Base-by-base conservation (phyloP, 371 early-diverging fungal genomes). In the Syncephalastrum contaminatum region DNA sequence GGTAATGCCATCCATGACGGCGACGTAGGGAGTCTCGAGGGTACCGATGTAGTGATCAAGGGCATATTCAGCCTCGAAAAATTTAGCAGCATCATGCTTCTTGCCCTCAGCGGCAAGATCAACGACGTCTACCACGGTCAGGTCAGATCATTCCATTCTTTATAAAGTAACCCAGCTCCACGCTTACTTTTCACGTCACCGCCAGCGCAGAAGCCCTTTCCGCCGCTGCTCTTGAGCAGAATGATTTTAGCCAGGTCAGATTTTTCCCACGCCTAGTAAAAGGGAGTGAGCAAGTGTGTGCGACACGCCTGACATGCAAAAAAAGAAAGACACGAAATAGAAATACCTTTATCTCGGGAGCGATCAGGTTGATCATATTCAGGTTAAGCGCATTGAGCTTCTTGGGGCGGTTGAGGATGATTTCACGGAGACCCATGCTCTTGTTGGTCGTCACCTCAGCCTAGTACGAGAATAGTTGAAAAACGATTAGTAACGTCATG, bases 131-230 rank as follows among this genome's bases (percentile, higher is more conserved):
- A 60, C 27, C n/a, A 42, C 20, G 24, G 30, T 46, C 48, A 41
- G n/a, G 36, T 16, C 36, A 46, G 40, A 6, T 5, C 30, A 19
- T 24, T 18, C 47, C 20, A 24, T 25, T 47, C 24, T 19, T 49
- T 41, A 24, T 39, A 39, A 21, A 15, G 14, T 19, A 7, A n/a
- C 20, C 14, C 40, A 15, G 24, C 2, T n/a, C 13, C 2, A 39
- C 19, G 54, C 60, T 64, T 75, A 88, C 84, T 67, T 66, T 91
- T 92, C 6, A 99, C 95, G 68, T 99, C 99, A 36, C 98, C 99
- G 27, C 99, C 98, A 21, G 98, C 95, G 70, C 98, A 99, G 69
- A 97, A 97, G 2, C 92, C 97, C 81, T 81, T 62, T 36, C 81
- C 82, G 55, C 88, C 91, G 49, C 78, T 80, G 7, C 86, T 82